These are phyloP conservation scores for Glycyrrhiza uralensis DNA, from an alignment of 306 rosid species.

Conservation along the genomic window DNA sequence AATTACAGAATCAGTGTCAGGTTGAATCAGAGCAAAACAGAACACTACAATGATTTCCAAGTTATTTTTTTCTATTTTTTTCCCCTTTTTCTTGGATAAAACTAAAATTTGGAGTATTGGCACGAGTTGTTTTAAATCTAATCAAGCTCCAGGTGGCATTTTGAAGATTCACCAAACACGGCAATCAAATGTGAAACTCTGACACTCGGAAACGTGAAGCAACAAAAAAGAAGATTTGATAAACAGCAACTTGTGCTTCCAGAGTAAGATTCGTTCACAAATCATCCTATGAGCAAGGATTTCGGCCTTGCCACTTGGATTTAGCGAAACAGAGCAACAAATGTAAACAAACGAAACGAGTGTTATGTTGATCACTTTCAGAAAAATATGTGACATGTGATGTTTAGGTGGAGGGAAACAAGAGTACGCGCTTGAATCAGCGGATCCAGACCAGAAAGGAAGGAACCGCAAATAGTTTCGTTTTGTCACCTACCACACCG, in stretches of 20 bases:
- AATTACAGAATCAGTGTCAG: background rate
- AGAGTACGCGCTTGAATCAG: background rate
- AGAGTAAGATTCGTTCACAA: background rate
- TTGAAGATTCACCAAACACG: background rate
- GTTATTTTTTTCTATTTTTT: background rate
- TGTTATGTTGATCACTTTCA: background rate
- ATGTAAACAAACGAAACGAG: background rate
- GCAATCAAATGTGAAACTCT: background rate
- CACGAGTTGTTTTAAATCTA: background rate
- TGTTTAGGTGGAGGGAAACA: background rate
- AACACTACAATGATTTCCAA: background rate
- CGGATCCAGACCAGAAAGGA: constrained; percentile 6
- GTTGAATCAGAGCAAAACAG: background rate
- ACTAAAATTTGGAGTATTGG: background rate
- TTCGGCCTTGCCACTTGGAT: background rate
- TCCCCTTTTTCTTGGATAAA: background rate
- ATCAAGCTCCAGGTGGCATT: constrained; percentile 6
- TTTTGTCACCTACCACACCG: background rate
- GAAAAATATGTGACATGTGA: too few relatives aligned
- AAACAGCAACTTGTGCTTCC: background rate
- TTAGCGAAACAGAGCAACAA: constrained; percentile 18
- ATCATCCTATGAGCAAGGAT: background rate
- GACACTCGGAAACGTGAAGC: constrained; percentile 25
- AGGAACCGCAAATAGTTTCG: background rate
- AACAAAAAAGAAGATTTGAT: background rate